Percentiles rank a stretch among this genome's conserved stretches.
phyloP scores from a whole-genome alignment of 345 rosid species.

The Populus deltoides region DNA sequence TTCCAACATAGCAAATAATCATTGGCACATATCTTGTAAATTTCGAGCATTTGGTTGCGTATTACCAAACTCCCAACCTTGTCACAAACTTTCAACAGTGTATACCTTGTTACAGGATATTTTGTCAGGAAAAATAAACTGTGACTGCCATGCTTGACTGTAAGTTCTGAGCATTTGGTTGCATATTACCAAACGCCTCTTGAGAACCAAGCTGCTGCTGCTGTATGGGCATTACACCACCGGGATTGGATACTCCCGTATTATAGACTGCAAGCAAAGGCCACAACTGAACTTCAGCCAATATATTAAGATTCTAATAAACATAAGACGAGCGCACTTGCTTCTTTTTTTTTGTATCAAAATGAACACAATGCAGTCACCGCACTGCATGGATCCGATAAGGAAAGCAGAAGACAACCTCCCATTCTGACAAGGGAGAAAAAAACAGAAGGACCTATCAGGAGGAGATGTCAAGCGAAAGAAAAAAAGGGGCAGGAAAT shows the following conservation, averaged over 20 bases:
- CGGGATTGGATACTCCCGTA: conserved; percentile 64
- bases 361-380: background rate
- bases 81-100: no score
- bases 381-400: background rate
- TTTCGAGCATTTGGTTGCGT: conserved; percentile 65
- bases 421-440: background rate
- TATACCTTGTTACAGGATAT: background rate
- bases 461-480: background rate
- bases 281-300: background rate
- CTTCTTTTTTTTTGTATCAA: background rate
- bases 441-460: background rate
- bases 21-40: conserved; percentile 33
- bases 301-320: background rate
- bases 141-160: conserved; percentile 59
- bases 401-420: background rate
- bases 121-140: background rate
- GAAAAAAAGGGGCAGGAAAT: background rate
- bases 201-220: conserved; percentile 60
- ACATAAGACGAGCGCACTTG: background rate
- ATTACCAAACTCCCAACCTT: conserved; percentile 38
- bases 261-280: conserved; percentile 63
- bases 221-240: conserved; percentile 58
- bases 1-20: background rate
- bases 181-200: conserved; percentile 64
- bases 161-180: conserved; percentile 58